Percentiles rank a stretch among this genome's conserved stretches.
These are phyloP conservation scores for Pyrus communis DNA, from an alignment of 306 rosid genomes.

Conservation along the genomic window DNA sequence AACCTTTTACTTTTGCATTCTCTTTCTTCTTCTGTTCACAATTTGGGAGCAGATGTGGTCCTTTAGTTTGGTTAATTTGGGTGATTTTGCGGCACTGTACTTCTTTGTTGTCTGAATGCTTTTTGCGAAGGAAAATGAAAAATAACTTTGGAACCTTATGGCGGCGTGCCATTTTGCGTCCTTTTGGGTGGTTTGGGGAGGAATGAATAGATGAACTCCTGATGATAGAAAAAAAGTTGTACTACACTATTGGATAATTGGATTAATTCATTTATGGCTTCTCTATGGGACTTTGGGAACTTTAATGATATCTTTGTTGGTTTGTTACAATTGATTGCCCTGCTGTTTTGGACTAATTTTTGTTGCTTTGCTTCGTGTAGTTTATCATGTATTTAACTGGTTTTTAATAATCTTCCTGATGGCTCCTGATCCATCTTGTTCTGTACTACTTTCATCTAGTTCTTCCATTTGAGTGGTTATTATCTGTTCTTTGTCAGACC, in stretches of 20 bases:
- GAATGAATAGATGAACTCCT: neutral
- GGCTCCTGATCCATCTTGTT: neutral
- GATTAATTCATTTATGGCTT: too few relatives aligned
- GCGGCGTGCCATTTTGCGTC: neutral
- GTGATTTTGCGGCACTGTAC: neutral
- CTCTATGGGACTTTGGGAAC: too few relatives aligned
- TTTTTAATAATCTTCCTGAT: neutral
- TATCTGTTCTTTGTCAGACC: neutral
- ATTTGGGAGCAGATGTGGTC: neutral
- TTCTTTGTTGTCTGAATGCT: neutral
- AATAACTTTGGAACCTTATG: neutral
- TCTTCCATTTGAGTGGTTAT: neutral
- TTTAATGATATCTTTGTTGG: too few relatives aligned
- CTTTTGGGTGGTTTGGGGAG: neutral
- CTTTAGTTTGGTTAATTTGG: neutral
- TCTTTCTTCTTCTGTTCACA: neutral
- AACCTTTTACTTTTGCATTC: neutral
- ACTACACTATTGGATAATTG: neutral
- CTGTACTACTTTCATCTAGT: neutral
- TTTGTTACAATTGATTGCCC: too few relatives aligned
- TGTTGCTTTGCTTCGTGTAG: neutral
- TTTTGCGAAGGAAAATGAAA: neutral
- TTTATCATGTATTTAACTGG: neutral
- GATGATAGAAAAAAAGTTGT: neutral
- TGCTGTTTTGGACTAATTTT: too few relatives aligned